Conservation (phyloP, 805 yeast species). For the Blastobotrys robertii region DNA sequence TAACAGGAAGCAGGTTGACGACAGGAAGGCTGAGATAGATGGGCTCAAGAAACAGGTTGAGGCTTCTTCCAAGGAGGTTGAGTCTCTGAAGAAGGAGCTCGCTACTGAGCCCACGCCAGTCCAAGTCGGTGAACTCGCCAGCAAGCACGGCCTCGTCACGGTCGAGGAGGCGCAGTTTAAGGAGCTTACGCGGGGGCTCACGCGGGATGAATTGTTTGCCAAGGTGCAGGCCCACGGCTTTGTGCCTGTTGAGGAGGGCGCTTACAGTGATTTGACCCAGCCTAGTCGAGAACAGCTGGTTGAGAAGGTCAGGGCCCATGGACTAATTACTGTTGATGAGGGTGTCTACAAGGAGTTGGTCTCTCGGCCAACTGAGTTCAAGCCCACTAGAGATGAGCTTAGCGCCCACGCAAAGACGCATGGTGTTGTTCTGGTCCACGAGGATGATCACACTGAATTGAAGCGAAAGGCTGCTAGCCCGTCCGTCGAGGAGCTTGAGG, state of each 20-base stretch:
- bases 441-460: constrained; percentile 16
- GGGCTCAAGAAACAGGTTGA: constrained; percentile 4
- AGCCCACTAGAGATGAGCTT: constrained; percentile 20
- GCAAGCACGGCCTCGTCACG: constrained; percentile 20
- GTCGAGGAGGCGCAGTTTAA: constrained; percentile 16
- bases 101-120: constrained; percentile 3
- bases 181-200: constrained; percentile 6
- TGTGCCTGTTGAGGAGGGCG: constrained; percentile 19
- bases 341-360: constrained; percentile 12
- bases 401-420: constrained; percentile 15
- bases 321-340: constrained; percentile 9
- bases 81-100: neutral
- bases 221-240: constrained; percentile 21
- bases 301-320: constrained; percentile 17
- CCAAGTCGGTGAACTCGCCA: constrained; percentile 4
- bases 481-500: constrained; percentile 9
- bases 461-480: constrained; percentile 14
- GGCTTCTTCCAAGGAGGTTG: neutral
- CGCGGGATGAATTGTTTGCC: constrained; percentile 11
- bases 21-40: constrained; percentile 8
- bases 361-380: constrained; percentile 11
- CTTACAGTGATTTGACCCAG: constrained; percentile 8
- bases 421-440: constrained; percentile 14
- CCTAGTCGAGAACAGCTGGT: constrained; percentile 12
- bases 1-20: constrained; percentile 1